A percentile compares a stretch with the other conserved stretches of the same genome.
Conservation (phyloP, 208 protist species). For the Acanthamoeba healyi region DNA sequence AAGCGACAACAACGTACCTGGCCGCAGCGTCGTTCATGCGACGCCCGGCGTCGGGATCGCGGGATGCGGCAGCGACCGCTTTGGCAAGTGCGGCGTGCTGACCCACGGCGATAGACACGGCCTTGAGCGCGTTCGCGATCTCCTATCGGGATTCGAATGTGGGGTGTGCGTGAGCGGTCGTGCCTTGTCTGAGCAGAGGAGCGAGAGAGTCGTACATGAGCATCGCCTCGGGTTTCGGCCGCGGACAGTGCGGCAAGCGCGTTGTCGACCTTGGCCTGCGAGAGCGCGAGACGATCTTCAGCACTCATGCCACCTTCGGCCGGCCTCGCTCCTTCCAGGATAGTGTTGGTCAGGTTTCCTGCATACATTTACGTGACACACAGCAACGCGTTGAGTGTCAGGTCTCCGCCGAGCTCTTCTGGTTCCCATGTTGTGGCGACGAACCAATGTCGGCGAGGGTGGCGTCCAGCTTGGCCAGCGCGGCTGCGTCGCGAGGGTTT, state of each 20-base stretch:
- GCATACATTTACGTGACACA: not conserved
- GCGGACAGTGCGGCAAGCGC: not conserved
- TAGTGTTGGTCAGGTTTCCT: conserved; percentile 30
- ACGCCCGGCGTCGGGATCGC: not conserved
- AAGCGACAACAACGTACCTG: not conserved
- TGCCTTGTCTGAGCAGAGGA: too few species aligned
- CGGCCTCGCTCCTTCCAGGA: conserved; percentile 22
- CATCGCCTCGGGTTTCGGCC: not conserved
- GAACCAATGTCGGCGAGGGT: not conserved
- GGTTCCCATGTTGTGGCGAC: too few species aligned
- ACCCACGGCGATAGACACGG: conserved; percentile 17
- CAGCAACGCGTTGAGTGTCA: not conserved
- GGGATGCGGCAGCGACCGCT: not conserved
- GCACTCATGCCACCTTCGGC: conserved; percentile 37
- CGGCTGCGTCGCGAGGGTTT: not conserved
- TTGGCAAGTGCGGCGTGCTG: conserved; percentile 53
- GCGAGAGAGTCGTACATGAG: not conserved
- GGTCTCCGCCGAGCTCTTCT: too few species aligned
- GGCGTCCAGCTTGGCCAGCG: not conserved
- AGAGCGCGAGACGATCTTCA: not conserved
- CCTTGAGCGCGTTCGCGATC: conserved; percentile 45
- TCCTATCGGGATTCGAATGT: not conserved
- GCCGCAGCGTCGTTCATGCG: not conserved
- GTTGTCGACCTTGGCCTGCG: conserved; percentile 49
- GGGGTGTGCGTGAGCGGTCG: too few species aligned